Percentiles rank a stretch among this genome's conserved stretches.
phyloP scores from a whole-genome alignment of 2,329 filamentous ascomycete genomes.

The Stemphylium lycopersici region DNA sequence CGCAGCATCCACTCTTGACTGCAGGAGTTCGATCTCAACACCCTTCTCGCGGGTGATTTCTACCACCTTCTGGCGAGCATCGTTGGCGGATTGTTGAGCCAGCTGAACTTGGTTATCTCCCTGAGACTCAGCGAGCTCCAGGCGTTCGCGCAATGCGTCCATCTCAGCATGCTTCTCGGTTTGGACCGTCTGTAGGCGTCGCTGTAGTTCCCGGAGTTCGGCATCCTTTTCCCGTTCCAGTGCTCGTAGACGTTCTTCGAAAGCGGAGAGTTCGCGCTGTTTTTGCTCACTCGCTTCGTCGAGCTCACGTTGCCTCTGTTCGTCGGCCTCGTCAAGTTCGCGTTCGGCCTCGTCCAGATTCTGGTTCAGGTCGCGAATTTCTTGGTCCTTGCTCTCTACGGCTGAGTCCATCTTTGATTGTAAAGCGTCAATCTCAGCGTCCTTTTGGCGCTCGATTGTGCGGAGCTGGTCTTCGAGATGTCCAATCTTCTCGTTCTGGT shows the following conservation, averaged over 20 bases:
- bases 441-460: slow-evolving; percentile 41
- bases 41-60: slow-evolving; percentile 47
- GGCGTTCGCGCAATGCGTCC: slow-evolving; percentile 48
- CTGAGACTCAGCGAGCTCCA: slow-evolving; percentile 49
- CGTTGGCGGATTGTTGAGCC: slow-evolving; percentile 49
- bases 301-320: slow-evolving; percentile 42
- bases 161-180: slow-evolving; percentile 49
- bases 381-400: slow-evolving; percentile 50
- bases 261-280: slow-evolving; percentile 34
- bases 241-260: slow-evolving; percentile 41
- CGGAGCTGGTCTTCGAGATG: slow-evolving; percentile 42
- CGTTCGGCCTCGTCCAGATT: slow-evolving; percentile 46
- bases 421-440: slow-evolving; percentile 52
- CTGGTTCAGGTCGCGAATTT: slow-evolving; percentile 57
- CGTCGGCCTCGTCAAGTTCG: slow-evolving; percentile 33
- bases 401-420: slow-evolving; percentile 50
- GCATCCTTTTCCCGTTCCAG: slow-evolving; percentile 47
- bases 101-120: slow-evolving; percentile 50
- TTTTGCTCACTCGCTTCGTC: slow-evolving; percentile 34
- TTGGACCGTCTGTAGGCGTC: slow-evolving; percentile 39
- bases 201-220: slow-evolving; percentile 45
- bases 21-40: slow-evolving; percentile 46
- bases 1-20: slow-evolving; percentile 43
- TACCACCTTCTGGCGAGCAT: slow-evolving; percentile 47
- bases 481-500: slow-evolving; percentile 43